Evolutionary conservation across 2,329 filamentous ascomycete species (phyloP).

Genomic region (Seiridium cupressi): DNA sequence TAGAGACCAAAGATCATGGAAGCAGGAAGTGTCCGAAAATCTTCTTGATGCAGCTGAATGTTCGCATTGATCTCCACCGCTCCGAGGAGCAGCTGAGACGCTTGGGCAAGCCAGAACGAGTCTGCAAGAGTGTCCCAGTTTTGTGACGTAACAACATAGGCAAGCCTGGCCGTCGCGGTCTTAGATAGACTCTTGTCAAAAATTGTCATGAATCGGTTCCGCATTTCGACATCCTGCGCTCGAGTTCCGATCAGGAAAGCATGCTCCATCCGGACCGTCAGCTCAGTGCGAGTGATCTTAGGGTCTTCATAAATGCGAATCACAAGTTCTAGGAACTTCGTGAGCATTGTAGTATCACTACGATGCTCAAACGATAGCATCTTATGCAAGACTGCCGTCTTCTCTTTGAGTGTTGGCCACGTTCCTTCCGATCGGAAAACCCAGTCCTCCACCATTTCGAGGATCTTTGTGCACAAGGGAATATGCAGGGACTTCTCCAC

Average conservation of each 20-base stretch:
- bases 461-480: conserved; percentile 84
- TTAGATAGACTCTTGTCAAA: conserved; percentile 95
- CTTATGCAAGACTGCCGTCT: conserved; percentile 97
- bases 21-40: conserved; percentile 75
- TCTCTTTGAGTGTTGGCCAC: conserved; percentile 97
- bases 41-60: conserved; percentile 76
- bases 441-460: conserved; percentile 93
- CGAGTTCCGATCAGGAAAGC: conserved; percentile 95
- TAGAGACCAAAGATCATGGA: conserved; percentile 74
- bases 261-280: conserved; percentile 96
- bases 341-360: conserved; percentile 78
- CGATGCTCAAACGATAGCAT: conserved; percentile 95
- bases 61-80: conserved; percentile 82
- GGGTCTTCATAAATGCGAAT: conserved; percentile 98
- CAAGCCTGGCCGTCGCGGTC: conserved; percentile 82
- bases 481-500: conserved; percentile 93
- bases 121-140: conserved; percentile 97
- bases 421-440: conserved; percentile 93
- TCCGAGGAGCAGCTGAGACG: conserved; percentile 87
- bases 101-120: conserved; percentile 95
- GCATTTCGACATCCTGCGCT: conserved; percentile 93
- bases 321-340: conserved; percentile 91
- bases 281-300: conserved; percentile 89
- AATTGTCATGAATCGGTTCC: conserved; percentile 93
- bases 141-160: conserved; percentile 85